These are phyloP conservation scores for Pseudomassariella vexata DNA, from an alignment of 2,329 filamentous ascomycete species.

Conservation along the genomic window DNA sequence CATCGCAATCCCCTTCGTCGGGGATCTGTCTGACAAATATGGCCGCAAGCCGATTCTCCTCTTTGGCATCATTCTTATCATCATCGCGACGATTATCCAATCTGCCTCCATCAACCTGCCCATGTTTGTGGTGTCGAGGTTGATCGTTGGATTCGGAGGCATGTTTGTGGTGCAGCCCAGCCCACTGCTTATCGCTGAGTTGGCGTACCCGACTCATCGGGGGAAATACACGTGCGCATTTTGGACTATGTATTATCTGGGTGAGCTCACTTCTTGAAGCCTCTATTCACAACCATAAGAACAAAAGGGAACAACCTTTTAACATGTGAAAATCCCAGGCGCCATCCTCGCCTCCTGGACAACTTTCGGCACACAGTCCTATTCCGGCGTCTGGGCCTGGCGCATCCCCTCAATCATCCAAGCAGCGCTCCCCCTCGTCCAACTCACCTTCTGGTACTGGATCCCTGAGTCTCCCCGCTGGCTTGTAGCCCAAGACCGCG, in stretches of 20 bases:
- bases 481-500: conserved; percentile 22
- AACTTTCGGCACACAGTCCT: conserved; percentile 27
- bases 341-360: conserved; percentile 31
- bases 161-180: conserved; percentile 33
- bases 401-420: conserved; percentile 26
- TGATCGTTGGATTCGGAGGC: conserved; percentile 30
- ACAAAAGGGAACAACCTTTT: background rate
- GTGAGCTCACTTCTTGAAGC: conserved; percentile 12
- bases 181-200: conserved; percentile 27
- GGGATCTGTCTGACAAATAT: conserved; percentile 23
- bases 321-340: conserved; percentile 4
- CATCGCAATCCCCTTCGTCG: conserved; percentile 28
- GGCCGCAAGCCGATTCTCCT: conserved; percentile 20
- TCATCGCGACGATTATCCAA: conserved; percentile 29
- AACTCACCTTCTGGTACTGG: conserved; percentile 10
- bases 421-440: conserved; percentile 13
- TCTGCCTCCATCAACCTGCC: conserved; percentile 27
- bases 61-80: conserved; percentile 26
- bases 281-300: conserved; percentile 1
- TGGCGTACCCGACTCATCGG: conserved; percentile 28
- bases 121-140: conserved; percentile 29
- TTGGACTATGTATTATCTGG: conserved; percentile 29
- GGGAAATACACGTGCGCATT: conserved; percentile 26
- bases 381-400: conserved; percentile 19
- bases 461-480: conserved; percentile 28